phyloP scores from a whole-genome alignment of 345 rosid genomes.

The Anacardium occidentale region DNA sequence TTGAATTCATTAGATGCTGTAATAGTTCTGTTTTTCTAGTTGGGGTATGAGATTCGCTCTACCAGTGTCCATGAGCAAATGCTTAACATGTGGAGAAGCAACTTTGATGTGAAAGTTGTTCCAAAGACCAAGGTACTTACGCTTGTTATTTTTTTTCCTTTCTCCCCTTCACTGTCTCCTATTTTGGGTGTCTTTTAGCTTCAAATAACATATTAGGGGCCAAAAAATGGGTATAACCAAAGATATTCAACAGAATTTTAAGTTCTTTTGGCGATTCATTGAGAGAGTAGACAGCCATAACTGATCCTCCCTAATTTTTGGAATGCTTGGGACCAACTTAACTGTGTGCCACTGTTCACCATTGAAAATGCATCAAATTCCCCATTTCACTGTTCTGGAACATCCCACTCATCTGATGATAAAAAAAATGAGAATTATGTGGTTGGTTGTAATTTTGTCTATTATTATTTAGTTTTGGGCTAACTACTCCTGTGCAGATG shows the following conservation, averaged over 20 bases:
- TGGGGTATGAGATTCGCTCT: constrained; percentile 93
- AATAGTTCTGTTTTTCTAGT: constrained; percentile 36
- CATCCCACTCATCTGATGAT: background rate
- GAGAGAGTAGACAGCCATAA: background rate
- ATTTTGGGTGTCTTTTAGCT: background rate
- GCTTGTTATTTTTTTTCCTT: background rate
- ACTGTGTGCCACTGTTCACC: background rate
- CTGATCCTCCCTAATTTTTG: background rate
- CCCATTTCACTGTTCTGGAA: background rate
- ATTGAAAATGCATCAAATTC: background rate
- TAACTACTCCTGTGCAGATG: constrained; percentile 54
- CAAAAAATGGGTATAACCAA: background rate
- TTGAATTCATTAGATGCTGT: constrained; percentile 6
- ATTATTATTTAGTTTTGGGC: background rate
- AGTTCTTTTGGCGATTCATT: background rate
- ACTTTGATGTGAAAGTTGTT: constrained; percentile 73
- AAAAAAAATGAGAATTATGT: too few relatives aligned
- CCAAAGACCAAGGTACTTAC: constrained; percentile 65
- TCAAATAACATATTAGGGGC: background rate
- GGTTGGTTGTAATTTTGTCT: too few relatives aligned
- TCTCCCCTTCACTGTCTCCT: background rate
- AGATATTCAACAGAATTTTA: background rate
- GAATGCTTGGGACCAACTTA: background rate
- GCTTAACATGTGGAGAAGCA: constrained; percentile 75
- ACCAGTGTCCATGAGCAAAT: constrained; percentile 80